Conservation (phyloP, 208 protist species). For the Trichomonas vaginalis region DNA sequence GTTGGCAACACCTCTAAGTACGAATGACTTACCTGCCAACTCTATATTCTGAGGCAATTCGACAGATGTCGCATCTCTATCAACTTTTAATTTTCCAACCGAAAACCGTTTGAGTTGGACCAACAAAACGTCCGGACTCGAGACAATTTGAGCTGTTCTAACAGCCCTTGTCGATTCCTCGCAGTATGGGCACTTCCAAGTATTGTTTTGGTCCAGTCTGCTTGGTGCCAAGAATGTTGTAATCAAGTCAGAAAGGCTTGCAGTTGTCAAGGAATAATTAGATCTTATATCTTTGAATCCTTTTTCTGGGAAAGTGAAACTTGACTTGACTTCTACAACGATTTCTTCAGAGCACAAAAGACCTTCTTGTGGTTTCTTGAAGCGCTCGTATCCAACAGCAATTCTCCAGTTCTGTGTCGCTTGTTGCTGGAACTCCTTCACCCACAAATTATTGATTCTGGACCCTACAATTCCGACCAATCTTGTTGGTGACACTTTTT, state of each 20-base stretch:
- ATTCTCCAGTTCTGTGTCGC: neutral
- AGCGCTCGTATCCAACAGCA: neutral
- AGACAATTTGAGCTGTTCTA: neutral
- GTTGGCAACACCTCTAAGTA: neutral
- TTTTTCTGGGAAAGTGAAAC: neutral
- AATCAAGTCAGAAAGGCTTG: neutral
- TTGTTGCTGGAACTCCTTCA: neutral
- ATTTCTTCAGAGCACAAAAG: neutral
- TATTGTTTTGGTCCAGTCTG: neutral
- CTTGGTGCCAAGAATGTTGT: neutral
- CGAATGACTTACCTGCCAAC: neutral
- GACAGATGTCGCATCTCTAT: neutral
- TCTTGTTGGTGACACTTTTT: neutral
- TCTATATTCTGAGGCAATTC: neutral
- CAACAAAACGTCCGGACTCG: neutral
- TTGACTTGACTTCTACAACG: neutral
- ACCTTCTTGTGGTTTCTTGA: neutral
- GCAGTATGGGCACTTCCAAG: neutral
- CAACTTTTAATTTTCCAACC: neutral
- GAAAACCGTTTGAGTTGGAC: neutral
- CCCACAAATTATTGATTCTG: neutral
- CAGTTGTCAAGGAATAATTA: no score
- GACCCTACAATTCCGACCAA: neutral
- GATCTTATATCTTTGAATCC: neutral
- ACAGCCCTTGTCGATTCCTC: neutral